Percentiles rank a stretch among this genome's conserved stretches.
phyloP scores from a whole-genome alignment of 2,329 filamentous ascomycete genomes.

The Fusarium neocosmosporiellum region DNA sequence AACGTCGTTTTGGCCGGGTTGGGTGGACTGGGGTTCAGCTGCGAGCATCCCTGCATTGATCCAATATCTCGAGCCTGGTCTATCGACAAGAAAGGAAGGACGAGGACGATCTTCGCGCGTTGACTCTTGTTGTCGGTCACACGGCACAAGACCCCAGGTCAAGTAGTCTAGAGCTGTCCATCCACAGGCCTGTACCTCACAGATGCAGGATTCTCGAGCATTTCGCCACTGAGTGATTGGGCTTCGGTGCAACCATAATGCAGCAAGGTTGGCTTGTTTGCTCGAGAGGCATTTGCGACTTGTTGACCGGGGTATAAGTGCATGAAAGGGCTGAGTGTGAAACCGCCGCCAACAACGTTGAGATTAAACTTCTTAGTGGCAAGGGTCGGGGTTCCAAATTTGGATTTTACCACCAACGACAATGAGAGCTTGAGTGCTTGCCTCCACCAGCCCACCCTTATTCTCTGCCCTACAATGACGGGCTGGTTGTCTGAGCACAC shows the following conservation, averaged over 20 bases:
- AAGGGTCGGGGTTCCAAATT: constrained; percentile 31
- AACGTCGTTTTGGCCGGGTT: constrained; percentile 11
- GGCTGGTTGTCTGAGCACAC: constrained; percentile 7
- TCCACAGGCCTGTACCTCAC: constrained; percentile 5
- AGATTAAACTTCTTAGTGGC: constrained; percentile 39
- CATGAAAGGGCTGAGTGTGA: constrained; percentile 24
- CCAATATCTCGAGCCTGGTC: constrained; percentile 14
- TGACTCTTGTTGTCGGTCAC: constrained; percentile 22
- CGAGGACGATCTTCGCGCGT: constrained; percentile 28
- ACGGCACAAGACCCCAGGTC: constrained; percentile 5
- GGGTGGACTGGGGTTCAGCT: constrained; percentile 36
- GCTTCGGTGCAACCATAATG: constrained; percentile 8
- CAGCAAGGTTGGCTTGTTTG: constrained; percentile 15
- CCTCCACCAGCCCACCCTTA: constrained; percentile 14
- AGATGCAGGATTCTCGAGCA: background rate
- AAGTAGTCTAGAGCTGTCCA: background rate
- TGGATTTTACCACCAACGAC: constrained; percentile 13
- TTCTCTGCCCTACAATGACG: constrained; percentile 19
- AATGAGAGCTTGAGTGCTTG: background rate
- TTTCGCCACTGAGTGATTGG: background rate
- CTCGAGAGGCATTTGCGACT: background rate
- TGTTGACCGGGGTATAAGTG: constrained; percentile 5
- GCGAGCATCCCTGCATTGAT: constrained; percentile 29
- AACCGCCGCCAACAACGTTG: constrained; percentile 36
- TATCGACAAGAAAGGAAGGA: constrained; percentile 24